Evolutionary conservation across 1,139 yeast genomes (phyloP).

Genomic region (Yamadazyma oceani): DNA sequence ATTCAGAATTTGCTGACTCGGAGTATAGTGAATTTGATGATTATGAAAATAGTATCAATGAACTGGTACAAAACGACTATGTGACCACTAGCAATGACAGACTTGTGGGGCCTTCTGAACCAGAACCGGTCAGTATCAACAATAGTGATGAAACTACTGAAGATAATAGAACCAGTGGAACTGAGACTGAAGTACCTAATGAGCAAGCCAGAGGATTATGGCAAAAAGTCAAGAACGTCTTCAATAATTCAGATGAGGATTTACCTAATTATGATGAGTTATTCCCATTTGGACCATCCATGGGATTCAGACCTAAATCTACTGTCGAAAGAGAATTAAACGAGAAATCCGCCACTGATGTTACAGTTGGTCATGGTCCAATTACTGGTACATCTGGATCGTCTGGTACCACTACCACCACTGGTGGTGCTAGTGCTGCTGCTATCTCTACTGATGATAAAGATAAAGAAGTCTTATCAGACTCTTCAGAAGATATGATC

Average conservation of each 20-base stretch:
- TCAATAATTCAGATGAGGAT: conserved; percentile 44
- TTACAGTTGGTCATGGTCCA: no score
- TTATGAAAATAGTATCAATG: conserved; percentile 1
- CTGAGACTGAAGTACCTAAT: conserved; percentile 6
- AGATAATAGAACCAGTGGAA: conserved; percentile 3
- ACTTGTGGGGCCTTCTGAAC: neutral
- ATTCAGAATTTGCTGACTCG: conserved; percentile 44
- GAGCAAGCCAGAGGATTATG: conserved; percentile 42
- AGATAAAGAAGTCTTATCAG: conserved; percentile 29
- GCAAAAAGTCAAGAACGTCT: conserved; percentile 63
- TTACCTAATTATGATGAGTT: conserved; percentile 82
- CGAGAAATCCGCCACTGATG: conserved; percentile 13
- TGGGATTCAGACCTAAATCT: conserved; percentile 35
- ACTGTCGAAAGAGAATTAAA: conserved; percentile 36
- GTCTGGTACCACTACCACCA: neutral
- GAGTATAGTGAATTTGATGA: conserved; percentile 36
- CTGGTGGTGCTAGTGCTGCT: conserved; percentile 12
- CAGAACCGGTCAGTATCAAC: conserved; percentile 2
- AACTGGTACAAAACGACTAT: neutral
- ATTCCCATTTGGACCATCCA: conserved; percentile 61
- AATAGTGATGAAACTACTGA: conserved; percentile 10
- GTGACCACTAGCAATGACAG: neutral
- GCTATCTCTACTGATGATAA: conserved; percentile 1
- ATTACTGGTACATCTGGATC: no score
- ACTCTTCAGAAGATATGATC: conserved; percentile 53